A percentile compares a stretch with the other conserved stretches of the same genome.
These are phyloP conservation scores for Sambucus nigra DNA, from an alignment of 129 eudicot species.

Conservation along the genomic window DNA sequence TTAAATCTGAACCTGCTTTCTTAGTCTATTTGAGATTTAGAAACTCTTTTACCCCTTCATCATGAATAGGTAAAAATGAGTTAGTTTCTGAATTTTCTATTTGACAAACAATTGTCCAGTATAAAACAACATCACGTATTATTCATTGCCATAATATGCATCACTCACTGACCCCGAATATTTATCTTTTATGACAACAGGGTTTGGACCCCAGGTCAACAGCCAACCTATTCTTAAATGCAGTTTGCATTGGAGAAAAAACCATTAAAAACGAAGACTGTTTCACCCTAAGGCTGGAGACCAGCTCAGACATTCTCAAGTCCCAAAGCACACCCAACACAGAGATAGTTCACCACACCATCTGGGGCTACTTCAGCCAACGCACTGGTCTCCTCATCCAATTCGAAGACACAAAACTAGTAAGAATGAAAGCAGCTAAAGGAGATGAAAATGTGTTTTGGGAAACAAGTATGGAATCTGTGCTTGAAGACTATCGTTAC, in stretches of 20 bases:
- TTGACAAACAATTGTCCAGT: too few species aligned
- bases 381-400: conserved; percentile 66
- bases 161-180: too few species aligned
- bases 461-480: conserved; percentile 66
- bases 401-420: conserved; percentile 71
- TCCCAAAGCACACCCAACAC: conserved; percentile 57
- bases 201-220: conserved; percentile 79
- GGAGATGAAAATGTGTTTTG: conserved; percentile 40
- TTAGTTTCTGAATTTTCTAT: too few species aligned
- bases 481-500: conserved; percentile 45
- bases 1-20: too few species aligned
- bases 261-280: conserved; percentile 42
- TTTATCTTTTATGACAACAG: conserved; percentile 32
- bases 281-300: conserved; percentile 54
- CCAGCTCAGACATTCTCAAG: conserved; percentile 42
- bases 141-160: too few species aligned
- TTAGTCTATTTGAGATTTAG: too few species aligned
- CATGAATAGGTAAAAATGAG: too few species aligned
- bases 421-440: conserved; percentile 43
- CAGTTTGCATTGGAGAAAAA: conserved; percentile 70
- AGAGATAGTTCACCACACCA: conserved; percentile 54
- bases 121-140: too few species aligned
- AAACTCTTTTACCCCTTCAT: too few species aligned
- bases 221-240: conserved; percentile 50
- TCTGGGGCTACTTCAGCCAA: conserved; percentile 80